Percentiles rank a stretch among this genome's conserved stretches.
Evolutionary conservation across 2,329 filamentous ascomycete genomes (phyloP).

Genomic region (Colletotrichum simmondsii): DNA sequence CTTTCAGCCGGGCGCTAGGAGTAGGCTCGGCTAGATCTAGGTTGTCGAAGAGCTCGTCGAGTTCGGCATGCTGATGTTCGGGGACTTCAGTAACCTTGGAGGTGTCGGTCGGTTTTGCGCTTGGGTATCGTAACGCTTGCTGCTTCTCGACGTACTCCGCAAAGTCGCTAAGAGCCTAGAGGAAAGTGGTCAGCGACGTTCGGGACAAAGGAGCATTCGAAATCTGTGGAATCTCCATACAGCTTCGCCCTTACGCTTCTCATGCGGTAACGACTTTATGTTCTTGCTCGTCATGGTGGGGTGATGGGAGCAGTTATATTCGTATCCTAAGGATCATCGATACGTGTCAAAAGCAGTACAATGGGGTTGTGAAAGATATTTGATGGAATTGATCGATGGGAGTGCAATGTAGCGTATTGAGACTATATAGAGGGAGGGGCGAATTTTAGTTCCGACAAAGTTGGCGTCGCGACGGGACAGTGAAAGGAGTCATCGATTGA

Average conservation of each 20-base stretch:
- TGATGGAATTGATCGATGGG: too few relatives aligned
- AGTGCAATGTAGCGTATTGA: neutral
- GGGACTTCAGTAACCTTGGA: constrained; percentile 42
- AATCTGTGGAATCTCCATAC: constrained; percentile 57
- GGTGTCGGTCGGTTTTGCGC: constrained; percentile 44
- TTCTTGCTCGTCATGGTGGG: constrained; percentile 64
- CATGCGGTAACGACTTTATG: constrained; percentile 75
- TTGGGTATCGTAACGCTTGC: constrained; percentile 77
- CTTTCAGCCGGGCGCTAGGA: constrained; percentile 75
- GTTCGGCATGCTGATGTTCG: constrained; percentile 80
- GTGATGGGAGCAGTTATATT: constrained; percentile 24
- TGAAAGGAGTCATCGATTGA: constrained; percentile 33
- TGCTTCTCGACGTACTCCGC: constrained; percentile 97
- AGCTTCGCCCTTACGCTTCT: constrained; percentile 87
- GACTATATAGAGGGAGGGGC: constrained; percentile 30
- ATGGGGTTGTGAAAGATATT: neutral
- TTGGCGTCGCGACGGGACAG: neutral
- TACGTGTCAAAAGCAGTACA: neutral
- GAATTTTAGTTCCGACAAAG: constrained; percentile 2
- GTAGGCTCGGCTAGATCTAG: constrained; percentile 79
- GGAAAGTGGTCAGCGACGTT: constrained; percentile 30
- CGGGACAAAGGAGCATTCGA: too few relatives aligned
- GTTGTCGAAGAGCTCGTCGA: constrained; percentile 92
- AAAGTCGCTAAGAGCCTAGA: constrained; percentile 87
- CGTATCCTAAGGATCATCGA: constrained; percentile 46